A percentile compares a stretch with the other conserved stretches of the same genome.
phyloP scores from a whole-genome alignment of 805 yeast genomes.

The Clavispora fructus region DNA sequence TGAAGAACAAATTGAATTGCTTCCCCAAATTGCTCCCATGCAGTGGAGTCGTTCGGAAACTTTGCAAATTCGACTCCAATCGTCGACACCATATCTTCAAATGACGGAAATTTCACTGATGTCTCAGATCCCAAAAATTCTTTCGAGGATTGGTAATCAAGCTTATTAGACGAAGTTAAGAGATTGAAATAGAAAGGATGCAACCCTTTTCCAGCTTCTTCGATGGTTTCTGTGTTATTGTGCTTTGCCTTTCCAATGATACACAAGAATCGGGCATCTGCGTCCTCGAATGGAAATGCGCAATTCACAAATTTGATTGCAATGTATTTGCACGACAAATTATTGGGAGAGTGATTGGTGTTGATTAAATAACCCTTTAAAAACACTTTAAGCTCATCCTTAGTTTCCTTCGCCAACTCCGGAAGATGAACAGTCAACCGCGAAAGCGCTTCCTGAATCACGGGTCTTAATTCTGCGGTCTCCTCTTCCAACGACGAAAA shows the following conservation, averaged over 20 bases:
- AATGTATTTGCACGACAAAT: conserved; percentile 44
- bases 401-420: conserved; percentile 32
- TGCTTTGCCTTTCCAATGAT: conserved; percentile 53
- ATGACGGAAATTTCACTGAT: conserved; percentile 49
- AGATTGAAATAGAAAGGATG: conserved; percentile 78
- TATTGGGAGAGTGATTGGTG: conserved; percentile 17
- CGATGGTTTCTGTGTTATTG: conserved; percentile 68
- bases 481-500: conserved; percentile 70
- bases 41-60: conserved; percentile 18
- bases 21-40: conserved; percentile 28
- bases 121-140: conserved; percentile 41
- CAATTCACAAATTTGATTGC: conserved; percentile 62
- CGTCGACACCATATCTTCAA: conserved; percentile 32
- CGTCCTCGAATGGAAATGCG: conserved; percentile 60
- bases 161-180: conserved; percentile 39
- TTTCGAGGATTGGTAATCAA: conserved; percentile 38
- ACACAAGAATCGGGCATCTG: conserved; percentile 63
- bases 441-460: conserved; percentile 69
- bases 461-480: conserved; percentile 51
- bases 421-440: conserved; percentile 48
- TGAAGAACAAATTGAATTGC: conserved; percentile 53
- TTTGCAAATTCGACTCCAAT: conserved; percentile 18
- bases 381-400: conserved; percentile 35
- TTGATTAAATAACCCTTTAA: conserved; percentile 27
- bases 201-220: conserved; percentile 75